Evolutionary conservation across 345 rosid genomes (phyloP).

Genomic region (Brassica incana): DNA sequence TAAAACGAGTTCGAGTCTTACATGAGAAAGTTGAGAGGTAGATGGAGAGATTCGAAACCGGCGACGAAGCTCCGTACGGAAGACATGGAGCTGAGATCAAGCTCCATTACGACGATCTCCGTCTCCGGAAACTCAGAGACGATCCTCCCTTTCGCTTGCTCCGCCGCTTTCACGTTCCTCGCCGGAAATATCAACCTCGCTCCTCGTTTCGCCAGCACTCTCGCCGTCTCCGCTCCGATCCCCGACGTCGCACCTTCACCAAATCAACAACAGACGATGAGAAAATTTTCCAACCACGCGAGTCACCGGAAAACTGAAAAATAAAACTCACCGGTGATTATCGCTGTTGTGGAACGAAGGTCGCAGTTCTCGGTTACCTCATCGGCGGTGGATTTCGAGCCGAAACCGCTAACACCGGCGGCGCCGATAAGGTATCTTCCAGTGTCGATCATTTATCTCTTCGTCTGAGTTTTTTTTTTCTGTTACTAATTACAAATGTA

Average conservation of each 20-base stretch:
- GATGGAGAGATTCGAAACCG: conserved; percentile 62
- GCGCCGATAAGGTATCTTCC: conserved; percentile 77
- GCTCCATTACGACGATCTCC: conserved; percentile 69
- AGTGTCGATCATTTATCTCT: conserved; percentile 61
- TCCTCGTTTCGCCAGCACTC: conserved; percentile 76
- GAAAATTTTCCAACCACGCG: not conserved
- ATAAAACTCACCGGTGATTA: conserved; percentile 70
- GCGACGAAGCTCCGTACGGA: conserved; percentile 73
- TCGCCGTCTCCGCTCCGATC: conserved; percentile 94
- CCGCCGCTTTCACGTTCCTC: conserved; percentile 73
- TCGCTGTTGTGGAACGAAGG: conserved; percentile 67
- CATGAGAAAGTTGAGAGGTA: conserved; percentile 93
- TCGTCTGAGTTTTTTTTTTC: not conserved
- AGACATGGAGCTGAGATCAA: conserved; percentile 85
- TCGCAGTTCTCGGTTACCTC: conserved; percentile 65
- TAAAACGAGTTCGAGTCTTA: conserved; percentile 24
- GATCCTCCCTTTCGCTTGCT: conserved; percentile 68
- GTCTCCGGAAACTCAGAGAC: conserved; percentile 65
- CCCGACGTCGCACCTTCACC: conserved; percentile 93
- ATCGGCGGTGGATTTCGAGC: conserved; percentile 91
- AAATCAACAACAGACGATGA: not conserved
- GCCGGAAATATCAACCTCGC: conserved; percentile 82
- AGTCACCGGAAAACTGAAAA: conserved; percentile 3
- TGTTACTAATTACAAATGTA: conserved; percentile 7
- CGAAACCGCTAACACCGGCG: conserved; percentile 75